phyloP scores from a whole-genome alignment of 352 stramenopile species.

The Phytophthora citricola region DNA sequence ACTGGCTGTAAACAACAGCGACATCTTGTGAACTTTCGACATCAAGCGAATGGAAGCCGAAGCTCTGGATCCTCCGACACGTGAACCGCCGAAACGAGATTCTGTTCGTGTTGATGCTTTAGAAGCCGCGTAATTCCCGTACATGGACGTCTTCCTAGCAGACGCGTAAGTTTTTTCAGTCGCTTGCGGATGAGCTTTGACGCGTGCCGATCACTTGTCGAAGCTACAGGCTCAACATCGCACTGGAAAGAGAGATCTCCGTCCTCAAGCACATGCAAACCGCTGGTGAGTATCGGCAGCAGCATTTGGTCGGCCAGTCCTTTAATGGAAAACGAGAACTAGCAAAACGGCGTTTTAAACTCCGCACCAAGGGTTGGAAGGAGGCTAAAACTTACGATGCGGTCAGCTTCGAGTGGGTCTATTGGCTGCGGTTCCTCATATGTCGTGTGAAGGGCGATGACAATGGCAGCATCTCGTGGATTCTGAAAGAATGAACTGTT shows the following conservation, averaged over 20 bases:
- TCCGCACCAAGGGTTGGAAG: neutral
- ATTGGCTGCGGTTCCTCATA: constrained; percentile 14
- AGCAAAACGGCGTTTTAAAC: no score
- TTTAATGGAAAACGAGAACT: constrained; percentile 27
- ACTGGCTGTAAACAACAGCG: constrained; percentile 21
- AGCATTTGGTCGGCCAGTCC: constrained; percentile 30
- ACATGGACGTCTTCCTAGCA: constrained; percentile 19
- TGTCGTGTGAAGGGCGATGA: constrained; percentile 14
- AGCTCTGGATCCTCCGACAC: constrained; percentile 31
- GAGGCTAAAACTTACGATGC: constrained; percentile 14
- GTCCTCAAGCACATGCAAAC: constrained; percentile 12
- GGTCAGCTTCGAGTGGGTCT: constrained; percentile 24
- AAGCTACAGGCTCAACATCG: constrained; percentile 20
- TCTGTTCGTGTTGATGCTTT: constrained; percentile 42
- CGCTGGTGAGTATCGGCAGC: constrained; percentile 25
- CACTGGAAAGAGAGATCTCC: constrained; percentile 24
- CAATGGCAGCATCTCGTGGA: constrained; percentile 20
- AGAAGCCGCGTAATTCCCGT: constrained; percentile 37
- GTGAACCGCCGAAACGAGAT: constrained; percentile 44
- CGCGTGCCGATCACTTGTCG: constrained; percentile 28
- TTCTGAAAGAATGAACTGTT: constrained; percentile 3
- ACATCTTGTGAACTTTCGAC: constrained; percentile 44
- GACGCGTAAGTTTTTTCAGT: constrained; percentile 25
- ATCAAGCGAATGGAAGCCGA: constrained; percentile 23
- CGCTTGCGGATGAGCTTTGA: constrained; percentile 30